phyloP scores from a whole-genome alignment of 2,329 filamentous ascomycete species.

The Colletotrichum higginsianum region DNA sequence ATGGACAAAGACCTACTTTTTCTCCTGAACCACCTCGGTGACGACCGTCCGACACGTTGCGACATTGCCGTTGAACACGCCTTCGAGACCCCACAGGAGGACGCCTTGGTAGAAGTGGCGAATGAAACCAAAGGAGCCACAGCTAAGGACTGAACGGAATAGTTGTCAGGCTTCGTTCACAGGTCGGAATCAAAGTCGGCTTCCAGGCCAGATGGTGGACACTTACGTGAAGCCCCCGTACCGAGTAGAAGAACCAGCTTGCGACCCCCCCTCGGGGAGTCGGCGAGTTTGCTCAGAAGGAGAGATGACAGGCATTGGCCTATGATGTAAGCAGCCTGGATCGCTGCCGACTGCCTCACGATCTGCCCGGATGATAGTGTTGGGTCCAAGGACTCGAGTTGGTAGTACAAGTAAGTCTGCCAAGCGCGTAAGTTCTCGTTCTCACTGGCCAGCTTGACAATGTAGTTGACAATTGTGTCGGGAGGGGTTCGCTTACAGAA shows the following conservation, averaged over 20 bases:
- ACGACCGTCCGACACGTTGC: not conserved
- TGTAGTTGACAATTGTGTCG: not conserved
- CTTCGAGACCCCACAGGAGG: not conserved
- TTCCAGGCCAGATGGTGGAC: not conserved
- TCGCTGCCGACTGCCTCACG: not conserved
- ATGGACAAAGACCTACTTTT: not conserved
- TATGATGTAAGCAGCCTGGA: not conserved
- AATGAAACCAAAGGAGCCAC: not conserved
- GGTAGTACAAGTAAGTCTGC: not conserved
- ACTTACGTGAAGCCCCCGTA: slow-evolving; percentile 2
- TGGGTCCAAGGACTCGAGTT: not conserved
- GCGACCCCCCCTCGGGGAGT: not conserved
- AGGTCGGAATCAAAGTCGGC: too few relatives aligned
- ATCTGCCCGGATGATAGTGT: not conserved
- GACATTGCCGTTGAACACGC: not conserved
- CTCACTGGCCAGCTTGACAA: not conserved
- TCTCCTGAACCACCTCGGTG: not conserved
- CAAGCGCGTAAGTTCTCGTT: not conserved
- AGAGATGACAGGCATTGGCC: not conserved
- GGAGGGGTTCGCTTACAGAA: not conserved
- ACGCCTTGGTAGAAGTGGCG: not conserved
- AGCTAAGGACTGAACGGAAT: not conserved
- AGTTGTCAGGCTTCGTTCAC: not conserved
- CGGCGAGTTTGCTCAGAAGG: not conserved
- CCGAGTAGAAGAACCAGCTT: not conserved